Evolutionary conservation across 306 rosid genomes (phyloP).

Genomic region (Vachellia collinsii): DNA sequence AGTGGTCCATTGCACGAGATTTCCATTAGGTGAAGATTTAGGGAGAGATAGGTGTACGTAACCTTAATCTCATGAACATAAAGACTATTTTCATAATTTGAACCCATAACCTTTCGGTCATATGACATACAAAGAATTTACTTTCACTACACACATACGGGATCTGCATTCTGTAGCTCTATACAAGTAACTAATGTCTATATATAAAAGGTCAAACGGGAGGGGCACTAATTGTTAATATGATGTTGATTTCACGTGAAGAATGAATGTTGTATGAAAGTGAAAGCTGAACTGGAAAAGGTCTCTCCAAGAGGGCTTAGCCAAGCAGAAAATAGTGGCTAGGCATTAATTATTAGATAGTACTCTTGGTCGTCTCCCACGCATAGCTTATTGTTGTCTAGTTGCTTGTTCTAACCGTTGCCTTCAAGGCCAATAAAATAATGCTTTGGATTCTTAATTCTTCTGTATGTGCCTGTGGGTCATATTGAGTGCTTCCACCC

Average conservation of each 20-base stretch:
- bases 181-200: neutral
- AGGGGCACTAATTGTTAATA: neutral
- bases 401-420: neutral
- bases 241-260: neutral
- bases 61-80: too few species aligned
- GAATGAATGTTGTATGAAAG: slow-evolving; percentile 28
- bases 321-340: slow-evolving; percentile 43
- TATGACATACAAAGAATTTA: neutral
- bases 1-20: too few species aligned
- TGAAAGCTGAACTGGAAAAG: slow-evolving; percentile 44
- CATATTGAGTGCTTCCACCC: slow-evolving; percentile 31
- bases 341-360: neutral
- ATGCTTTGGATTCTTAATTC: slow-evolving; percentile 55
- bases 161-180: neutral
- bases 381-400: neutral
- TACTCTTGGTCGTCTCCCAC: slow-evolving; percentile 38
- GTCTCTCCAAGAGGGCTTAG: slow-evolving; percentile 38
- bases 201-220: neutral
- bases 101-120: neutral
- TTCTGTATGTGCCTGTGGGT: slow-evolving; percentile 29
- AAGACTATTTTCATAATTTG: neutral
- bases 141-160: neutral
- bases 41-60: too few species aligned
- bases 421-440: slow-evolving; percentile 28
- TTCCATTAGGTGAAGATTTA: too few species aligned